phyloP scores from a whole-genome alignment of 768 basidiomycete species.

The Leccinellum albellum region DNA sequence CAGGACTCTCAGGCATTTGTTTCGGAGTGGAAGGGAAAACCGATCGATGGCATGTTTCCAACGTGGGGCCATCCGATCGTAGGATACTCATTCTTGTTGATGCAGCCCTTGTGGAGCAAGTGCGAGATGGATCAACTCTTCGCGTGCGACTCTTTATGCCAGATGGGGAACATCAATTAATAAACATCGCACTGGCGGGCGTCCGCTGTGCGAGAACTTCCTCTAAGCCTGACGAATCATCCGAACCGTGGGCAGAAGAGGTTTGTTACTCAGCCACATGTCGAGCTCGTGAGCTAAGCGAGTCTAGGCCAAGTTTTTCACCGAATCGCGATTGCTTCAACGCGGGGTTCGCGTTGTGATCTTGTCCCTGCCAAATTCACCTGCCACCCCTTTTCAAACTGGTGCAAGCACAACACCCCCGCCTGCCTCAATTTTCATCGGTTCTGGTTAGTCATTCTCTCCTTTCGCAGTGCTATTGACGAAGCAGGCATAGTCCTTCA shows the following conservation, averaged over 20 bases:
- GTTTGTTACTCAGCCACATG: conserved; percentile 38
- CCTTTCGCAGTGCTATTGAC: neutral
- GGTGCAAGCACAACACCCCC: conserved; percentile 52
- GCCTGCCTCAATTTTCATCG: conserved; percentile 85
- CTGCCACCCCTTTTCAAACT: conserved; percentile 77
- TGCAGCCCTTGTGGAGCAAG: conserved; percentile 87
- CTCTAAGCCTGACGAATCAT: conserved; percentile 67
- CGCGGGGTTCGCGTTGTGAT: conserved; percentile 73
- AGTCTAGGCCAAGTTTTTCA: conserved; percentile 84
- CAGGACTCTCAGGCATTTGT: conserved; percentile 85
- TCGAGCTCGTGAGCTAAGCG: conserved; percentile 1
- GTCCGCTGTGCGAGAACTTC: conserved; percentile 71
- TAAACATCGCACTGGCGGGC: conserved; percentile 82
- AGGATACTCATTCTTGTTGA: conserved; percentile 5
- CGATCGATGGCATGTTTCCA: conserved; percentile 66
- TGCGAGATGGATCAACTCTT: conserved; percentile 88
- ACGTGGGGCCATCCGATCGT: neutral
- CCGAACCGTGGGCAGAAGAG: conserved; percentile 89
- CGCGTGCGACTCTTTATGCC: conserved; percentile 86
- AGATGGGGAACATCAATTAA: conserved; percentile 84
- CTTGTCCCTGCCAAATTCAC: conserved; percentile 73
- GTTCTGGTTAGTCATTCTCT: conserved; percentile 51
- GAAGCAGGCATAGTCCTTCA: conserved; percentile 57
- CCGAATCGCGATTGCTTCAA: conserved; percentile 83
- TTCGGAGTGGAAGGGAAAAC: conserved; percentile 86